Evolutionary conservation across 2,329 filamentous ascomycete species (phyloP).

Genomic region (Monascus ruber): DNA sequence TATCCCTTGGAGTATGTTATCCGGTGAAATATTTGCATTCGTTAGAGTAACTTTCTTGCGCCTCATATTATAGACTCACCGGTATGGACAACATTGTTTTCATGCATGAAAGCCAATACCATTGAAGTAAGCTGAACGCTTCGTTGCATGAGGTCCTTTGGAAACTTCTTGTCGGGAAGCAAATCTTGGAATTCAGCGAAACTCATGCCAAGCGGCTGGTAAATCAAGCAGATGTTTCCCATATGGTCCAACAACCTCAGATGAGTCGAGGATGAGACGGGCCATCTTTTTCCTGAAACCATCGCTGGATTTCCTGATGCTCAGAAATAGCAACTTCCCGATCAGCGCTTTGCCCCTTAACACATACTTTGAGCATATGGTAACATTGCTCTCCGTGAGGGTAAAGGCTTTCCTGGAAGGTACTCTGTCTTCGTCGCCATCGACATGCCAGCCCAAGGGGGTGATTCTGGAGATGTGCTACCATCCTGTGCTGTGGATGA

Average conservation of each 20-base stretch:
- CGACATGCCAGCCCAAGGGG: too few relatives aligned
- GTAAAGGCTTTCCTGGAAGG: too few relatives aligned
- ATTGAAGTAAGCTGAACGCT: constrained; percentile 69
- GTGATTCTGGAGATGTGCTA: too few relatives aligned
- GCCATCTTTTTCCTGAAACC: constrained; percentile 10
- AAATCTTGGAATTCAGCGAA: constrained; percentile 11
- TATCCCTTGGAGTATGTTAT: too few relatives aligned
- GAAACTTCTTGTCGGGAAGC: constrained; percentile 11
- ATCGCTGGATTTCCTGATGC: constrained; percentile 4
- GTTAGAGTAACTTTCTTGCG: too few relatives aligned
- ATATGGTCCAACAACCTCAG: constrained; percentile 14
- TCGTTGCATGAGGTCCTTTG: constrained; percentile 12
- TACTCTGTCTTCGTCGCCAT: too few relatives aligned
- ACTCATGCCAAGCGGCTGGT: constrained; percentile 10
- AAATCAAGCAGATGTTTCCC: constrained; percentile 16
- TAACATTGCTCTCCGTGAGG: constrained; percentile 2
- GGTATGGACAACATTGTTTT: constrained; percentile 51
- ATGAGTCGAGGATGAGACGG: constrained; percentile 16
- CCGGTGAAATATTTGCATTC: too few relatives aligned
- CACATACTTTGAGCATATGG: constrained; percentile 5
- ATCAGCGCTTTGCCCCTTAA: constrained; percentile 2
- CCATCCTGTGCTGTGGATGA: too few relatives aligned
- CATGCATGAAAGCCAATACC: constrained; percentile 79
- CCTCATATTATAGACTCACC: constrained; percentile 3
- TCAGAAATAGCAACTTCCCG: constrained; percentile 11